phyloP scores from a whole-genome alignment of 202 grass and related monocot genomes.

The Panicum virgatum region DNA sequence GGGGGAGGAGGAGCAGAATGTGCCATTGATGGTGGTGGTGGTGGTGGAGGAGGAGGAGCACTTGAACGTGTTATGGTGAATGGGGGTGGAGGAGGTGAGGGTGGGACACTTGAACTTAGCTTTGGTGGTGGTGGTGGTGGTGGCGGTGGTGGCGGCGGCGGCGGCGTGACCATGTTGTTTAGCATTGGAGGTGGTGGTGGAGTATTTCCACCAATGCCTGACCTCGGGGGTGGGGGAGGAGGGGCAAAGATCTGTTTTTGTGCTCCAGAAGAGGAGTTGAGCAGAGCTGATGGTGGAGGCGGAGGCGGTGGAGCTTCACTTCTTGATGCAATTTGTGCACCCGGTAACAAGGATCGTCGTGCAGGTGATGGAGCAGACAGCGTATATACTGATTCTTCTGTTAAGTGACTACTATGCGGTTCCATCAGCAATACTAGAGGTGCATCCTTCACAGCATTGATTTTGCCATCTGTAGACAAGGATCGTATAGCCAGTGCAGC shows the following conservation, averaged over 20 bases:
- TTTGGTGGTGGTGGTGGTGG: constrained; percentile 28
- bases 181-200: too few species aligned
- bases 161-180: too few species aligned
- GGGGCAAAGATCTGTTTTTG: constrained; percentile 24
- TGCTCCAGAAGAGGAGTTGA: constrained; percentile 26
- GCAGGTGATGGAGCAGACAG: constrained; percentile 8
- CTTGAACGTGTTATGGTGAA: background rate
- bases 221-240: constrained; percentile 29
- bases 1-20: too few species aligned
- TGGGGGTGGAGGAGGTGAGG: constrained; percentile 38
- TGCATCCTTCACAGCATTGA: constrained; percentile 29
- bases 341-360: constrained; percentile 11
- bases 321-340: constrained; percentile 38
- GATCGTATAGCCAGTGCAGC: constrained; percentile 78
- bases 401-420: background rate
- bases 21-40: background rate
- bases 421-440: constrained; percentile 20
- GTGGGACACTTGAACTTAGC: constrained; percentile 26
- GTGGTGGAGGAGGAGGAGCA: constrained; percentile 22
- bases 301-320: constrained; percentile 9
- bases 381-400: background rate
- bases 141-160: constrained; percentile 49
- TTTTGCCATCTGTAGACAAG: constrained; percentile 42
- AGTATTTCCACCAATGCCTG: constrained; percentile 16
- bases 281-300: constrained; percentile 36